These are phyloP conservation scores for Citrus cavaleriei DNA, from an alignment of 345 rosid species.

Conservation along the genomic window DNA sequence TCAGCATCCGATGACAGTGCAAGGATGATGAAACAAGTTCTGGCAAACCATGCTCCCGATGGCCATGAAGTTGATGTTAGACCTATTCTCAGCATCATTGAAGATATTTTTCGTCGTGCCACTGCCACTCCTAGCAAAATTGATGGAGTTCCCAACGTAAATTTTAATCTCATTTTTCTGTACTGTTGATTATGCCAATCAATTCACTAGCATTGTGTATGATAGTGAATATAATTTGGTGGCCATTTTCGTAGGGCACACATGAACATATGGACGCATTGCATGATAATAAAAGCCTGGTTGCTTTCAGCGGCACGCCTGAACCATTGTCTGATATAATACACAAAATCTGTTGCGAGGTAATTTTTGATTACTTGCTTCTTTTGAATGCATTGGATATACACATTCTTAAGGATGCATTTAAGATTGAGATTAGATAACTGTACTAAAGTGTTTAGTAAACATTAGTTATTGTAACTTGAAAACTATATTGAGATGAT, in stretches of 20 bases:
- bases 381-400: background rate
- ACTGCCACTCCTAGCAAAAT: slow-evolving; percentile 27
- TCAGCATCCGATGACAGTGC: slow-evolving; percentile 29
- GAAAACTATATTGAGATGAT: fast-evolving
- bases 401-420: background rate
- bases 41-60: slow-evolving; percentile 45
- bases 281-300: slow-evolving; percentile 19
- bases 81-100: slow-evolving; percentile 33
- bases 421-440: too few species aligned
- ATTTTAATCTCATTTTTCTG: background rate
- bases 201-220: background rate
- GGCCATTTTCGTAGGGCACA: slow-evolving; percentile 20
- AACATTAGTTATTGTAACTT: too few species aligned
- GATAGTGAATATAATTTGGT: background rate
- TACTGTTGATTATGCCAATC: background rate
- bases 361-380: background rate
- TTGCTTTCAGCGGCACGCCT: slow-evolving; percentile 22
- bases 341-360: slow-evolving; percentile 46
- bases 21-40: slow-evolving; percentile 37
- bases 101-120: slow-evolving; percentile 19
- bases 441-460: too few species aligned
- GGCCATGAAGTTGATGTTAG: slow-evolving; percentile 34
- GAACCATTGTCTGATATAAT: slow-evolving; percentile 30
- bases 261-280: background rate
- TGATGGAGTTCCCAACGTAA: slow-evolving; percentile 28